These are phyloP conservation scores for Pseudopithomyces chartarum DNA, from an alignment of 2,329 filamentous ascomycete genomes.

Conservation along the genomic window DNA sequence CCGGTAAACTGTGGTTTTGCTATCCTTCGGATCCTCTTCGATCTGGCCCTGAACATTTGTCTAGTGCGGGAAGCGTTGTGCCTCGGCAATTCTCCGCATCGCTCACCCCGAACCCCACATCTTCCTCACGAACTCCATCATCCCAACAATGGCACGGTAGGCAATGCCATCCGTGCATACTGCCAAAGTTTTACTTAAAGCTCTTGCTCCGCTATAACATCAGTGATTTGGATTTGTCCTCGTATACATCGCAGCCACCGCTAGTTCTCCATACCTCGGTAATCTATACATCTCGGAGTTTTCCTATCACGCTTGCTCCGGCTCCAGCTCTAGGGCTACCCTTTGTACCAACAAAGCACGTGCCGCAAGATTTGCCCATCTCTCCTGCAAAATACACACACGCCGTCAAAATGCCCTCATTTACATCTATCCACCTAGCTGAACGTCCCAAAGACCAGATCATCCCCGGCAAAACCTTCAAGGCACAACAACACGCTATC, in stretches of 20 bases:
- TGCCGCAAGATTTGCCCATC: no score
- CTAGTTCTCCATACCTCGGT: not conserved
- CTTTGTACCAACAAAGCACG: no score
- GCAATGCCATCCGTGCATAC: slow-evolving; percentile 12
- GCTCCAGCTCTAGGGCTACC: no score
- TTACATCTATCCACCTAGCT: slow-evolving; percentile 61
- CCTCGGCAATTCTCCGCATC: slow-evolving; percentile 18
- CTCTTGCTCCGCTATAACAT: not conserved
- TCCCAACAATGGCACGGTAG: slow-evolving; percentile 8
- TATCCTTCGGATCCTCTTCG: no score
- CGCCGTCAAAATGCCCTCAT: slow-evolving; percentile 42
- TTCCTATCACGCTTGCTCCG: no score
- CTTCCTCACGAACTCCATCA: not conserved
- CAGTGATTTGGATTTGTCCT: not conserved
- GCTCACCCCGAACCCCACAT: slow-evolving; percentile 16
- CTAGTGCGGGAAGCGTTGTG: not conserved
- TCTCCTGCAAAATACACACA: no score
- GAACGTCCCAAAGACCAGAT: slow-evolving; percentile 66
- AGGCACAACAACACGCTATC: slow-evolving; percentile 56
- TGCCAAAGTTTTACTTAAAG: not conserved
- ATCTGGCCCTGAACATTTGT: no score
- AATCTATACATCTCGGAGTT: not conserved
- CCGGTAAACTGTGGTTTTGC: no score
- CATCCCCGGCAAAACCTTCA: slow-evolving; percentile 69
- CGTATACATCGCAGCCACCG: not conserved